Base-by-base conservation (phyloP, 352 stramenopile species). In the Aphanomyces cochlioides region DNA sequence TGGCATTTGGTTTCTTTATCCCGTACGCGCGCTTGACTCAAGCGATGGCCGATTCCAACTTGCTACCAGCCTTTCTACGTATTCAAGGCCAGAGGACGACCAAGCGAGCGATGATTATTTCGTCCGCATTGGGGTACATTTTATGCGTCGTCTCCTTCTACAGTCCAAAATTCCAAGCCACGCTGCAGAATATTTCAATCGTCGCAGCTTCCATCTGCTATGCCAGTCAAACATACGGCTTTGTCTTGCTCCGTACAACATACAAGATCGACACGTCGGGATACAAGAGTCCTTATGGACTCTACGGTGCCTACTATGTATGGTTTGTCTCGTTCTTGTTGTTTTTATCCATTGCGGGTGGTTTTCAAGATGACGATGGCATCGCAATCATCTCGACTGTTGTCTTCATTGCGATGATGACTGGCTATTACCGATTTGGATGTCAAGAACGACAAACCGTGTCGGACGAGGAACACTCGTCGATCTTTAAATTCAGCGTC, bases 241-340 rank as follows among this genome's bases (percentile, higher is more conserved):
- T 67, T 57, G 28, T 67, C 3, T 10, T 67, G 28, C 60, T 57
- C 12, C 60, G 60, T 1, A 67, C 60, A 0, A 67, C 60, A 7
- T 56, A 67, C 60, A 67, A 67, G 47, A 41, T 41, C 19, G 60
- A 67, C 6, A 57, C 17, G 7, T 28, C 36, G 10, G 60, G 60
- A 19, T 67, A 41, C 34, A 67, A 57, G 47, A 17, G 28, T 17
- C 21, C 36, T 0, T 67, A 15, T 28, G 58, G 58, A 17, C 12
- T 66, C 1, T 4, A 17, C 10, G 37, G 39, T 17, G 60, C 36
- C 0, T 15, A 38, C n/a, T 67, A 56, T 21, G 36, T 34, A 0
- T 19, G 17, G 43, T 17, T 19, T 5, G 34, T 67, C 0, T 56
- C 15, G 0, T 8, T 13, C 17, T 12, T 67, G 3, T 2, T 67